A percentile compares a stretch with the other conserved stretches of the same genome.
These are phyloP conservation scores for Castanospermum australe DNA, from an alignment of 306 rosid genomes.

Conservation along the genomic window DNA sequence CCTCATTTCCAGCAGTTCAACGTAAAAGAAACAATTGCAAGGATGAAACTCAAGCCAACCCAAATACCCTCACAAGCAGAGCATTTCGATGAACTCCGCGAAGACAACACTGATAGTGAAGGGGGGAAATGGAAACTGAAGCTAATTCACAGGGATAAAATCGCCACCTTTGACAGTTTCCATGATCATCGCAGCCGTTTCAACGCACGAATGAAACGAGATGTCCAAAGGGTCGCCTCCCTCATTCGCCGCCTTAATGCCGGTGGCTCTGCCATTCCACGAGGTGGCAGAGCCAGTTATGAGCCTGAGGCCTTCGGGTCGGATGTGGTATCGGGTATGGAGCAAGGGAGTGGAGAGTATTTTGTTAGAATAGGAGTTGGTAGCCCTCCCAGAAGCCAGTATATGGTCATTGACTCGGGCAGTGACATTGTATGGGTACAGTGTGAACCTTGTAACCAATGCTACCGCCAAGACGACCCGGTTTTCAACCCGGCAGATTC, in stretches of 20 bases:
- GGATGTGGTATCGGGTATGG: slow-evolving; percentile 77
- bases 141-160: slow-evolving; percentile 67
- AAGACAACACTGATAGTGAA: neutral
- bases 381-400: slow-evolving; percentile 72
- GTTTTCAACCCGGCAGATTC: slow-evolving; percentile 80
- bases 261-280: neutral
- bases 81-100: neutral
- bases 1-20: slow-evolving; percentile 30
- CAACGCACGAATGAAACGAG: slow-evolving; percentile 55
- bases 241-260: slow-evolving; percentile 38
- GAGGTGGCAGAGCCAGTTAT: neutral
- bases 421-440: slow-evolving; percentile 93
- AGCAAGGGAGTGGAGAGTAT: slow-evolving; percentile 86
- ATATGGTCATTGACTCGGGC: slow-evolving; percentile 81
- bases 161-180: neutral
- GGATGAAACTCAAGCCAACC: neutral
- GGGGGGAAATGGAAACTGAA: slow-evolving; percentile 44
- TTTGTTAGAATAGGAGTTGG: slow-evolving; percentile 80
- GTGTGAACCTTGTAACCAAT: slow-evolving; percentile 75
- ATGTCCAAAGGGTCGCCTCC: slow-evolving; percentile 45
- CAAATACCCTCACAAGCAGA: neutral
- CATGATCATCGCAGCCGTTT: slow-evolving; percentile 26
- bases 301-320: slow-evolving; percentile 52
- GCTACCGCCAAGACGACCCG: slow-evolving; percentile 85
- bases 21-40: slow-evolving; percentile 27